phyloP scores from a whole-genome alignment of 495 filamentous ascomycete genomes.

The Poronia punctata region DNA sequence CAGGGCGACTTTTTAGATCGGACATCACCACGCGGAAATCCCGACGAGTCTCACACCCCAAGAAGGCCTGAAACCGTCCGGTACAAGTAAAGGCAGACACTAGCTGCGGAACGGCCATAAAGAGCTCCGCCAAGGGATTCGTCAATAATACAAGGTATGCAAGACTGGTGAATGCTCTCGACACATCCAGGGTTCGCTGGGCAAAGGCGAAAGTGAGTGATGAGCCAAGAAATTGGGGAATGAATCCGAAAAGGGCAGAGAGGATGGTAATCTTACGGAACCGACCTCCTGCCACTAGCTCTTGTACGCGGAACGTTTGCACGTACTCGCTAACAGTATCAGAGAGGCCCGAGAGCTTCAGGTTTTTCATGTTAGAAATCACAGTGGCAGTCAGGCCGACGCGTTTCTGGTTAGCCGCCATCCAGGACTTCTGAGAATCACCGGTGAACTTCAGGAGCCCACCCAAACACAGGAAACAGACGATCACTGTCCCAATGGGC shows the following conservation, averaged over 20 bases:
- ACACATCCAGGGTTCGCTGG: slow-evolving; percentile 37
- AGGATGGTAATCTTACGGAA: slow-evolving; percentile 32
- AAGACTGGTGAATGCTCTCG: slow-evolving; percentile 51
- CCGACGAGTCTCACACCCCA: slow-evolving; percentile 26
- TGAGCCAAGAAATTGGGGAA: slow-evolving; percentile 41
- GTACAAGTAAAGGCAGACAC: slow-evolving; percentile 37
- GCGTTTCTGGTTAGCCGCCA: slow-evolving; percentile 36
- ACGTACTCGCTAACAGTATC: slow-evolving; percentile 25
- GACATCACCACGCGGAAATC: slow-evolving; percentile 9
- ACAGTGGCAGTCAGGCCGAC: slow-evolving; percentile 33
- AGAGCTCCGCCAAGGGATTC: slow-evolving; percentile 46
- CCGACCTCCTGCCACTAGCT: slow-evolving; percentile 29
- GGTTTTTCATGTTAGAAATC: slow-evolving; percentile 40
- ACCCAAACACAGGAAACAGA: slow-evolving; percentile 18
- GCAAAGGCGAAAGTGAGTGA: slow-evolving; percentile 37
- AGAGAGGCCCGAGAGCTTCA: slow-evolving; percentile 40
- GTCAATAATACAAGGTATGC: slow-evolving; percentile 55
- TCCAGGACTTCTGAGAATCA: slow-evolving; percentile 37
- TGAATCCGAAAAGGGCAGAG: slow-evolving; percentile 38
- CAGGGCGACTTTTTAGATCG: not conserved
- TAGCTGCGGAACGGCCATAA: slow-evolving; percentile 48
- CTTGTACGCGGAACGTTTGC: slow-evolving; percentile 34
- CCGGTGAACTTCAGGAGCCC: slow-evolving; percentile 19
- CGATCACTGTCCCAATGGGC: slow-evolving; percentile 18
- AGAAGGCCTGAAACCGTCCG: slow-evolving; percentile 33